Evolutionary conservation across 192 early-diverging fungal species (phyloP).

Genomic region (Mortierella claussenii): DNA sequence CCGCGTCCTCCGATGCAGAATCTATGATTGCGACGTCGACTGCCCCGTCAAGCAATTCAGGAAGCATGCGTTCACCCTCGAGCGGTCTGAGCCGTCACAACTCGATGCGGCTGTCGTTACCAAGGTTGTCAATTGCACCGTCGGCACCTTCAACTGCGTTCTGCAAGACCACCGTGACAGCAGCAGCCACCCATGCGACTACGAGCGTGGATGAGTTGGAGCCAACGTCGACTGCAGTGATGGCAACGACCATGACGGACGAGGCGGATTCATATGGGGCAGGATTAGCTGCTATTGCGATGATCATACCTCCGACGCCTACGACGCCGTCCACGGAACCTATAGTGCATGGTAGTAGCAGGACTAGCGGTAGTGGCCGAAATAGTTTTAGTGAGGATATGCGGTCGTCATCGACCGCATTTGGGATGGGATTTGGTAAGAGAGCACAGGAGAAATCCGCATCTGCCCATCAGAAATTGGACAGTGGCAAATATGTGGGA

Average conservation of each 20-base stretch:
- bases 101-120: constrained; percentile 17
- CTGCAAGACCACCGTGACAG: constrained; percentile 41
- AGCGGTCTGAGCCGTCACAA: constrained; percentile 2
- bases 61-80: not conserved
- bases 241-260: too few relatives aligned
- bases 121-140: constrained; percentile 29
- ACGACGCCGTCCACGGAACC: not conserved
- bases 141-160: constrained; percentile 43
- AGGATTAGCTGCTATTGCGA: not conserved
- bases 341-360: not conserved
- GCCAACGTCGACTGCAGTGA: constrained; percentile 10
- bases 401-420: too few relatives aligned
- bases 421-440: not conserved
- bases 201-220: constrained; percentile 19
- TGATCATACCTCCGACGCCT: not conserved
- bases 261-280: constrained; percentile 7
- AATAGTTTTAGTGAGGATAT: not conserved
- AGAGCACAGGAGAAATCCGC: not conserved
- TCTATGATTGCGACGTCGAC: constrained; percentile 12
- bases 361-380: not conserved
- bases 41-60: constrained; percentile 4
- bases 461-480: constrained; percentile 21
- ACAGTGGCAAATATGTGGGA: constrained; percentile 41
- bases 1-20: too few relatives aligned
- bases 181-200: constrained; percentile 15